Evolutionary conservation across 2,329 filamentous ascomycete species (phyloP).

Genomic region (Sporothrix pallida): DNA sequence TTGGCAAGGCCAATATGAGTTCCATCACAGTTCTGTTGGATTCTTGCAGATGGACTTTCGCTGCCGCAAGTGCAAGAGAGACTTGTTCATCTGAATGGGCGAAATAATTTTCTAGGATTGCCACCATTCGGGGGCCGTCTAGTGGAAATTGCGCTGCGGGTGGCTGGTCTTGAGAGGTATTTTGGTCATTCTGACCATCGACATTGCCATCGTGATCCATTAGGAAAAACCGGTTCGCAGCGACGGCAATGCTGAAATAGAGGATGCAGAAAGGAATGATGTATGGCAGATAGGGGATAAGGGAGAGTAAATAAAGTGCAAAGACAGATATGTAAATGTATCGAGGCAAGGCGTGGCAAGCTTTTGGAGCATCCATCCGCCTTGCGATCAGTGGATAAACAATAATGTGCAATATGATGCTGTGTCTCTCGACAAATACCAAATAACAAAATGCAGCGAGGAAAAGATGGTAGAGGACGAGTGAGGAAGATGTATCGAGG

Average conservation of each 20-base stretch:
- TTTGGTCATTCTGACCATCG: background rate
- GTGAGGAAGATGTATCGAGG: background rate
- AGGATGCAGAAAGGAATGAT: constrained; percentile 9
- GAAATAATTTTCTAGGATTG: no score
- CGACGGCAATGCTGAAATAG: background rate
- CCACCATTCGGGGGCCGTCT: no score
- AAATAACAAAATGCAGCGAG: background rate
- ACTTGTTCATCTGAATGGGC: no score
- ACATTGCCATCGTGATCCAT: background rate
- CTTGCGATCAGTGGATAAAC: background rate
- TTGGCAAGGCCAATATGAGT: no score
- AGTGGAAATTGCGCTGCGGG: no score
- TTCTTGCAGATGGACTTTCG: no score
- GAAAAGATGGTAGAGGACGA: background rate
- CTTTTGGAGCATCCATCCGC: background rate
- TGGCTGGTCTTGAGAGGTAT: no score
- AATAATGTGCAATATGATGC: background rate
- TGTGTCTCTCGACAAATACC: background rate
- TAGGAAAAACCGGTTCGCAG: background rate
- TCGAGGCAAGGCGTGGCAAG: background rate
- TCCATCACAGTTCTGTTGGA: no score
- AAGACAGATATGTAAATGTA: background rate
- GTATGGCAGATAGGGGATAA: background rate
- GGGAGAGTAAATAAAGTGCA: background rate
- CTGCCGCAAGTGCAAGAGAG: no score